A percentile compares a stretch with the other conserved stretches of the same genome.
These are phyloP conservation scores for Ceratocystis colombiana DNA, from an alignment of 2,329 filamentous ascomycete species.

Conservation along the genomic window DNA sequence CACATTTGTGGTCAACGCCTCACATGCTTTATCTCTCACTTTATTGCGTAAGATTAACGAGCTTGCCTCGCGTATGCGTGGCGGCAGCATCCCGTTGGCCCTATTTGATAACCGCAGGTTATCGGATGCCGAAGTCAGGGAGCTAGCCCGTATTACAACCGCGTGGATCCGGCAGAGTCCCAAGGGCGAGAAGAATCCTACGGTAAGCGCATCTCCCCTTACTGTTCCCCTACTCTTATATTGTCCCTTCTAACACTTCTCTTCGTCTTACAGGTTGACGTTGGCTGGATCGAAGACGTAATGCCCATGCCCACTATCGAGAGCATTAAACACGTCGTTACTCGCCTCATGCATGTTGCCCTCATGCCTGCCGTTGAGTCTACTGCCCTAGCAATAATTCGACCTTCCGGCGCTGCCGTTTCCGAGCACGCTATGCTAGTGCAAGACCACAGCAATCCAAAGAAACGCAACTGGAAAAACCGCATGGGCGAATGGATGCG, in stretches of 20 bases:
- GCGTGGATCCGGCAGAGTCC: constrained; percentile 27
- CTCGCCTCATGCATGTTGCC: constrained; percentile 21
- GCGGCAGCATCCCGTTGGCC: constrained; percentile 29
- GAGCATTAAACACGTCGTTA: constrained; percentile 24
- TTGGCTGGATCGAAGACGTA: constrained; percentile 22
- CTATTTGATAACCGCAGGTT: constrained; percentile 27
- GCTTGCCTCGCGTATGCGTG: constrained; percentile 29
- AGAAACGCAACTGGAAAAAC: constrained; percentile 22
- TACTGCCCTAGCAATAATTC: not conserved
- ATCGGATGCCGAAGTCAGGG: constrained; percentile 28
- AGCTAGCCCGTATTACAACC: constrained; percentile 32
- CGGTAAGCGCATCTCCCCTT: constrained; percentile 7
- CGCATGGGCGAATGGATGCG: constrained; percentile 22
- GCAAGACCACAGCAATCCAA: constrained; percentile 17
- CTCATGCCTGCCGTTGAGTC: constrained; percentile 9
- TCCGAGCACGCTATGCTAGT: not conserved
- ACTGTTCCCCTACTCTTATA: not conserved
- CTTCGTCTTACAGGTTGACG: constrained; percentile 13
- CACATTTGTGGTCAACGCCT: constrained; percentile 23
- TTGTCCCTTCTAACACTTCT: not conserved
- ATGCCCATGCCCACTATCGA: constrained; percentile 17
- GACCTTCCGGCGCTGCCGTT: not conserved
- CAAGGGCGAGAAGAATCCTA: constrained; percentile 12
- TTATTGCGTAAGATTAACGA: constrained; percentile 35
- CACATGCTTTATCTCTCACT: constrained; percentile 25